phyloP scores from a whole-genome alignment of 768 basidiomycete species.

The Sarcodon sp. region DNA sequence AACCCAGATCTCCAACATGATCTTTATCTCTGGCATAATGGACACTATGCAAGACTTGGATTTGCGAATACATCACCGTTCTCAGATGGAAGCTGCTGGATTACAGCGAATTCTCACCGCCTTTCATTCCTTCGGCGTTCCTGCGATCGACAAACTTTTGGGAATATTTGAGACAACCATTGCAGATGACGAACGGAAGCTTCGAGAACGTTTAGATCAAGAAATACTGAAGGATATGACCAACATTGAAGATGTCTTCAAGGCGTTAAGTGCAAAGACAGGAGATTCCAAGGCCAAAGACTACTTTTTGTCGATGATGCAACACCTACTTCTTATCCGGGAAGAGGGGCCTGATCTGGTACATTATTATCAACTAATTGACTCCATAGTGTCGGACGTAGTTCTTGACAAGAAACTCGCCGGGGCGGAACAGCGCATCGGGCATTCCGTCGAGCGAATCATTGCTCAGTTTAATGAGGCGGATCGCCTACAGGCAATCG shows the following conservation, averaged over 20 bases:
- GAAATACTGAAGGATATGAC: slow-evolving; percentile 64
- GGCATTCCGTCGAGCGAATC: slow-evolving; percentile 80
- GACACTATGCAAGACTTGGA: slow-evolving; percentile 63
- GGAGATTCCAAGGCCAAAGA: slow-evolving; percentile 67
- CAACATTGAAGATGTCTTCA: slow-evolving; percentile 79
- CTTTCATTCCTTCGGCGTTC: slow-evolving; percentile 52
- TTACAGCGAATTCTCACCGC: slow-evolving; percentile 60
- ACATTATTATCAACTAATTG: slow-evolving; percentile 86
- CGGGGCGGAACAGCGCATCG: slow-evolving; percentile 76
- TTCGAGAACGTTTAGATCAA: slow-evolving; percentile 67
- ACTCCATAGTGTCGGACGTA: slow-evolving; percentile 79
- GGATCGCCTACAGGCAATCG: slow-evolving; percentile 67
- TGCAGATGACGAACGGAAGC: slow-evolving; percentile 61
- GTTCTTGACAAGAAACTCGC: slow-evolving; percentile 86
- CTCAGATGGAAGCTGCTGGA: slow-evolving; percentile 84
- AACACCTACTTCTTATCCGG: slow-evolving; percentile 82
- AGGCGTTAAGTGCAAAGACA: slow-evolving; percentile 67
- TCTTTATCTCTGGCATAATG: slow-evolving; percentile 62
- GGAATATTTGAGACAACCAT: slow-evolving; percentile 43
- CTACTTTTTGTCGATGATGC: slow-evolving; percentile 88
- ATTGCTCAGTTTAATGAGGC: slow-evolving; percentile 86
- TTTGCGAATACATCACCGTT: slow-evolving; percentile 73
- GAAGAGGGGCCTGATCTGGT: slow-evolving; percentile 77
- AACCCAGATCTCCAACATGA: slow-evolving; percentile 50
- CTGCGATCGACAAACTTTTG: slow-evolving; percentile 55